These are phyloP conservation scores for Elsinoe australis DNA, from an alignment of 2,329 filamentous ascomycete genomes.

Conservation along the genomic window DNA sequence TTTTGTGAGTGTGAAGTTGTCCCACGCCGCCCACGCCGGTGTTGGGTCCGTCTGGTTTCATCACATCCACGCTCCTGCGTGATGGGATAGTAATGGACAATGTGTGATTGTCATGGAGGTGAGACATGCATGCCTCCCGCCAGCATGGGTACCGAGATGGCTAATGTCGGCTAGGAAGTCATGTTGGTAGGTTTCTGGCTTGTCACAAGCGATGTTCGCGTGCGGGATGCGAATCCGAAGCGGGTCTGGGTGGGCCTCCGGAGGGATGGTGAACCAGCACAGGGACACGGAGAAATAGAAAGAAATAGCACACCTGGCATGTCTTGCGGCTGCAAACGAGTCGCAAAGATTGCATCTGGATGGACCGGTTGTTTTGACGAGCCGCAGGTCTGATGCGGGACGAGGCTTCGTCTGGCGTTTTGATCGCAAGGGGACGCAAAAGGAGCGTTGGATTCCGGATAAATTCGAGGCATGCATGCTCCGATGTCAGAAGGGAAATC, in stretches of 20 bases:
- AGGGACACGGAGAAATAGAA: slow-evolving; percentile 1
- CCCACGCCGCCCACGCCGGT: not conserved
- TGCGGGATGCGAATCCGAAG: not conserved
- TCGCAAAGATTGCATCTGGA: too few species aligned
- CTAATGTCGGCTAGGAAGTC: slow-evolving; percentile 12
- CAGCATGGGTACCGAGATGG: slow-evolving; percentile 3
- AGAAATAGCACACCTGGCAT: not conserved
- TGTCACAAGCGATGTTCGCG: slow-evolving; percentile 2
- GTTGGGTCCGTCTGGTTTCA: too few species aligned
- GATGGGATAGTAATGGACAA: too few species aligned
- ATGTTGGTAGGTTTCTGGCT: not conserved
- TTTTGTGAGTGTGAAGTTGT: too few species aligned
- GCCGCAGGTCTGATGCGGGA: not conserved
- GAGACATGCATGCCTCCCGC: slow-evolving; percentile 11
- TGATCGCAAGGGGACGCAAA: slow-evolving; percentile 3
- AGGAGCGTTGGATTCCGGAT: slow-evolving; percentile 3
- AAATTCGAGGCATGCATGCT: not conserved
- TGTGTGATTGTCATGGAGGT: not conserved
- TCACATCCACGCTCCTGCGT: too few species aligned
- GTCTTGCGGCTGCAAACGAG: not conserved
- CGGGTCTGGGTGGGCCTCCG: slow-evolving; percentile 3
- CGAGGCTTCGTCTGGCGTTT: not conserved
- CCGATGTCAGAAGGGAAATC: not conserved
- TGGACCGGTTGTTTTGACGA: not conserved
- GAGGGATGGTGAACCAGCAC: not conserved